Evolutionary conservation across 2,329 filamentous ascomycete genomes (phyloP).

Genomic region (Trichoderma gracile): DNA sequence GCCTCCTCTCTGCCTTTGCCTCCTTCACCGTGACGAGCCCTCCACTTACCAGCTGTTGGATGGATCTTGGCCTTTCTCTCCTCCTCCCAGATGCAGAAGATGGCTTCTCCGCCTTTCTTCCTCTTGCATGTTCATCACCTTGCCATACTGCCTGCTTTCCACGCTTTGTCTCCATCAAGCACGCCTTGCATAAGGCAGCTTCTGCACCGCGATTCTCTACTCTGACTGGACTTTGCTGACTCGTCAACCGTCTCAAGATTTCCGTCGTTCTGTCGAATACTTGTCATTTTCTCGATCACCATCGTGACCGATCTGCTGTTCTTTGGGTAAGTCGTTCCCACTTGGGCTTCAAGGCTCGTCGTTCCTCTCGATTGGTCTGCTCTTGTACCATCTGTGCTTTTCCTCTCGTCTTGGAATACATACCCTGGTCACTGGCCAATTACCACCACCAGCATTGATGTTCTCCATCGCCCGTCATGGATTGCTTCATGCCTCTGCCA

Average conservation of each 20-base stretch:
- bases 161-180: not conserved
- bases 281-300: conserved; percentile 35
- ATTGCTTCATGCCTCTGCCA: not conserved
- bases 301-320: conserved; percentile 39
- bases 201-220: not conserved
- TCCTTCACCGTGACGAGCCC: not conserved
- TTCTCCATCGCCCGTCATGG: too few species aligned
- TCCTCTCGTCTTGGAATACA: not conserved
- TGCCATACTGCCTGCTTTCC: not conserved
- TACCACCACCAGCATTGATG: too few species aligned
- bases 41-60: not conserved
- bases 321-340: conserved; percentile 33
- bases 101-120: not conserved
- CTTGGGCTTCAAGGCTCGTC: not conserved
- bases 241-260: conserved; percentile 31
- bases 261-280: conserved; percentile 36
- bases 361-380: too few species aligned
- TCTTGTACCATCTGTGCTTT: not conserved
- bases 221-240: not conserved
- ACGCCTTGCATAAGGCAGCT: not conserved
- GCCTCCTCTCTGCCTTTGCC: not conserved
- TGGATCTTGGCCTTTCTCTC: not conserved
- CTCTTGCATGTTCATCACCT: not conserved
- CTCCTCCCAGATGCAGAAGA: not conserved
- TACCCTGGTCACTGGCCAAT: not conserved